Conservation (phyloP, 1,284 basidiomycete species). For the Tremellales sp. region DNA sequence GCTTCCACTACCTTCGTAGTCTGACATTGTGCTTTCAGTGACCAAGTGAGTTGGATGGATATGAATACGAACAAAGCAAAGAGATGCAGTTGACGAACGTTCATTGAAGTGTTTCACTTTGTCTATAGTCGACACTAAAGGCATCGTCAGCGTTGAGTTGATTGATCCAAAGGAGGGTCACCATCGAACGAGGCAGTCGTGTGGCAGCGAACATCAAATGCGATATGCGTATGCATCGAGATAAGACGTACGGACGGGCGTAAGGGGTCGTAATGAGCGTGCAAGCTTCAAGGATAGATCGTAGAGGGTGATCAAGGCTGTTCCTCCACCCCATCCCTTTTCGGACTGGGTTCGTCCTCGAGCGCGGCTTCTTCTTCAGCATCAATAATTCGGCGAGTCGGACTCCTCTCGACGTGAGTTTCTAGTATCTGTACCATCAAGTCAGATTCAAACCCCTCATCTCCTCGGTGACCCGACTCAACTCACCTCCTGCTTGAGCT, state of each 20-base stretch:
- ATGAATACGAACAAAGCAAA: background rate
- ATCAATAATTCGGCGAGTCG: slow-evolving; percentile 27
- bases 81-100: too few species aligned
- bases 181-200: too few species aligned
- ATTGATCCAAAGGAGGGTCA: background rate
- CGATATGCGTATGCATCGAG: too few species aligned
- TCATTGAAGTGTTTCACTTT: too few species aligned
- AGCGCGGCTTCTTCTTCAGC: slow-evolving; percentile 12
- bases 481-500: slow-evolving; percentile 72
- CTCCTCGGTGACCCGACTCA: background rate
- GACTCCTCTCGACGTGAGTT: slow-evolving; percentile 41
- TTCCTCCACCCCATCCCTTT: background rate
- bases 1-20: slow-evolving; percentile 6
- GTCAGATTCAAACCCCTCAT: background rate
- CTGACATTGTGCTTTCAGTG: slow-evolving; percentile 7
- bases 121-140: too few species aligned
- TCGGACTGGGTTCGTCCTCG: slow-evolving; percentile 1
- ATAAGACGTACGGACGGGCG: too few species aligned
- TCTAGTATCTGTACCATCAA: slow-evolving; percentile 40
- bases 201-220: too few species aligned
- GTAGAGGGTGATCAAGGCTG: too few species aligned
- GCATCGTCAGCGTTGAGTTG: too few species aligned
- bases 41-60: background rate
- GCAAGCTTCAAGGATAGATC: too few species aligned
- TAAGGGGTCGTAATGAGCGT: too few species aligned